These are phyloP conservation scores for Scheffersomyces ergatensis DNA, from an alignment of 805 yeast species.

Conservation along the genomic window DNA sequence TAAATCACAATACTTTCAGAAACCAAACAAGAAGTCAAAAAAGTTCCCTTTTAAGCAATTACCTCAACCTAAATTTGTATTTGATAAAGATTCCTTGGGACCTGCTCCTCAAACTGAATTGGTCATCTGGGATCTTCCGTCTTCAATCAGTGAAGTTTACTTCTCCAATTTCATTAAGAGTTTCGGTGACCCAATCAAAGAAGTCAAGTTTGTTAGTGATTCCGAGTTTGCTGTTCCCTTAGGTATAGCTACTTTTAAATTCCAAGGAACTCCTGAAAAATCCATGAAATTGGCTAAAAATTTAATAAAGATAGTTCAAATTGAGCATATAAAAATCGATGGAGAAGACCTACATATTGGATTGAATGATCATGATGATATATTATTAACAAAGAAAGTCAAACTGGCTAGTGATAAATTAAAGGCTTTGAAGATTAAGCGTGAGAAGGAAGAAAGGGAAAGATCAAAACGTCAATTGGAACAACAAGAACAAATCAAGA, in stretches of 20 bases:
- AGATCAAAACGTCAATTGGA: slow-evolving; percentile 12
- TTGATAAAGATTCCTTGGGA: slow-evolving; percentile 72
- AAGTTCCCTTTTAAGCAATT: slow-evolving; percentile 42
- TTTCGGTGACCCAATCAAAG: slow-evolving; percentile 60
- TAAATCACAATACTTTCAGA: slow-evolving; percentile 26
- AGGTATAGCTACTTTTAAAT: slow-evolving; percentile 65
- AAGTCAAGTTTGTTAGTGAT: slow-evolving; percentile 60
- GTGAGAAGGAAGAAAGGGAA: slow-evolving; percentile 31
- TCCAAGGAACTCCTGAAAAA: slow-evolving; percentile 52
- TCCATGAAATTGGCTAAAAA: slow-evolving; percentile 36
- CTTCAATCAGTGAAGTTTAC: slow-evolving; percentile 46
- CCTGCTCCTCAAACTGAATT: slow-evolving; percentile 70
- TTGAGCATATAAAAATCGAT: slow-evolving; percentile 42
- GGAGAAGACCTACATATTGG: slow-evolving; percentile 54
- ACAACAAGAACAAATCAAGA: slow-evolving; percentile 9
- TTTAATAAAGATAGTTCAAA: slow-evolving; percentile 23
- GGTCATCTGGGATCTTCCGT: slow-evolving; percentile 65
- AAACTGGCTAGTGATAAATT: slow-evolving; percentile 30
- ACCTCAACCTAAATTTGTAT: slow-evolving; percentile 43
- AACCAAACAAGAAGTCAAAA: slow-evolving; percentile 38
- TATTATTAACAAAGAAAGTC: slow-evolving; percentile 33
- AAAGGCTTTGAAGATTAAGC: slow-evolving; percentile 18
- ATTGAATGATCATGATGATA: slow-evolving; percentile 45
- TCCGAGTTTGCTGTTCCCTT: slow-evolving; percentile 76
- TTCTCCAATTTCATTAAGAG: slow-evolving; percentile 51